Conservation (phyloP, 176 grass and related monocot species). For the Triticum monococcum region DNA sequence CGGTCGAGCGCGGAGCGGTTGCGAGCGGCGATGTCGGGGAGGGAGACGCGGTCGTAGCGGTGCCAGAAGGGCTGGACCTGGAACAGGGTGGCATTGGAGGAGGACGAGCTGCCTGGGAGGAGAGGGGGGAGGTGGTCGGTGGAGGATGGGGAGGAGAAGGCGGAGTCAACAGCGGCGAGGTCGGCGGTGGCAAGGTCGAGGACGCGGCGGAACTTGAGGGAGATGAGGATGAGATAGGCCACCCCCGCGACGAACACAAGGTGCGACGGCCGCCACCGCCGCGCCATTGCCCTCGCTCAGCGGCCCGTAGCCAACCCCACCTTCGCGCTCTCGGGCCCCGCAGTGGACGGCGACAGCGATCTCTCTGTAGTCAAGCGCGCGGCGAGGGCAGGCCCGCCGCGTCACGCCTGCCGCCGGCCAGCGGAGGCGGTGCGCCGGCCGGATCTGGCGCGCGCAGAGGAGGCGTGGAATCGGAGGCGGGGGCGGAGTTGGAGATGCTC, state of each 20-base stretch:
- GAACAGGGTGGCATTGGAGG: constrained; percentile 8
- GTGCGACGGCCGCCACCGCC: constrained; percentile 75
- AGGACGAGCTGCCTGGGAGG: not conserved
- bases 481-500: not conserved
- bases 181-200: constrained; percentile 67
- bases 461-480: not conserved
- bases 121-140: constrained; percentile 31
- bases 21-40: constrained; percentile 30
- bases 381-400: not conserved
- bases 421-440: not conserved
- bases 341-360: not conserved
- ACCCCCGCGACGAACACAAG: constrained; percentile 51
- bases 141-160: constrained; percentile 43
- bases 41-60: constrained; percentile 47
- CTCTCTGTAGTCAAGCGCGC: not conserved
- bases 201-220: constrained; percentile 90
- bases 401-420: not conserved
- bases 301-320: not conserved
- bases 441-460: constrained; percentile 14
- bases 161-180: constrained; percentile 42
- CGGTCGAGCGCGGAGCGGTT: constrained; percentile 57
- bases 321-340: not conserved
- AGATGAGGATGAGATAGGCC: constrained; percentile 78
- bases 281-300: constrained; percentile 35
- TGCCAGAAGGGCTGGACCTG: constrained; percentile 58